Conservation (phyloP, 176 grass and related monocot species). For the Juncus inflexus region DNA sequence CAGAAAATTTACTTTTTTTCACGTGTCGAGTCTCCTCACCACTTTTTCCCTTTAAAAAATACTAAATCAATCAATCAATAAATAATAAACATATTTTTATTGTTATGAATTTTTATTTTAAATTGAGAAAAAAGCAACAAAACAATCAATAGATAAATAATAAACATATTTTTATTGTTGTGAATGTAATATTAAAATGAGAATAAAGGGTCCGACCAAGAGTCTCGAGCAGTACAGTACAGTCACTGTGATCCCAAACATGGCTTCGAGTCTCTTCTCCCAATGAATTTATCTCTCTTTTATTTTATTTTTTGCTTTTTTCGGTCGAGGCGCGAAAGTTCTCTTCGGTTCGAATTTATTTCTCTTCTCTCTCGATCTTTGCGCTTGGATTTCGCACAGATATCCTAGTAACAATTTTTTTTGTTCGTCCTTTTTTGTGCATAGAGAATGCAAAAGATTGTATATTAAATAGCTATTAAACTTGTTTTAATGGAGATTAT, state of each 20-base stretch:
- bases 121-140: no score
- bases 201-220: conserved; percentile 2
- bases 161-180: no score
- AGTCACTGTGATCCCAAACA: conserved; percentile 11
- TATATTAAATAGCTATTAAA: no score
- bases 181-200: no score
- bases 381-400: neutral
- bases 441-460: neutral
- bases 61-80: neutral
- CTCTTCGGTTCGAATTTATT: conserved; percentile 26
- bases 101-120: no score
- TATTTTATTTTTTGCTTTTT: no score
- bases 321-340: conserved; percentile 19
- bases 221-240: conserved; percentile 15
- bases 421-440: neutral
- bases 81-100: neutral
- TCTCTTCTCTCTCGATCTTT: neutral
- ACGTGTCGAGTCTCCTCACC: neutral
- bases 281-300: neutral
- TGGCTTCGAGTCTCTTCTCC: neutral
- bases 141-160: no score
- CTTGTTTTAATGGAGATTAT: neutral
- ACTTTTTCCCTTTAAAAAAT: neutral
- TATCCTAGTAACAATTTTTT: neutral
- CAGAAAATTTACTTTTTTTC: conserved; percentile 11